Conservation (phyloP, 768 basidiomycete genomes). For the Podaxis sp. region DNA sequence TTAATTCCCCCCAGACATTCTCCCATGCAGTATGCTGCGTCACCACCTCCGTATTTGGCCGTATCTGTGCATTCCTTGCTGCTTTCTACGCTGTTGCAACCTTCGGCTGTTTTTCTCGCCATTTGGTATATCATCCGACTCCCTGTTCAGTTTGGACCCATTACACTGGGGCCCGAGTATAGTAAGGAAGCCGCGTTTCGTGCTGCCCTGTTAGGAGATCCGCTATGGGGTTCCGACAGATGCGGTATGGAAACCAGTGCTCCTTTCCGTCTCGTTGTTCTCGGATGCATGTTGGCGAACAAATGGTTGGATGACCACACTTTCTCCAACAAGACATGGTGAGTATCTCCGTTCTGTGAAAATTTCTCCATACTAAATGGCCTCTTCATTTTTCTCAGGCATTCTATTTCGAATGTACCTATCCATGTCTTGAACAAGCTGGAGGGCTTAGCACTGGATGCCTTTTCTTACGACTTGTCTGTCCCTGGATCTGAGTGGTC, state of each 20-base stretch:
- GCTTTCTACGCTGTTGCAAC: slow-evolving; percentile 78
- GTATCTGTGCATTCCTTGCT: slow-evolving; percentile 69
- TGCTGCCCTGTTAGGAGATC: slow-evolving; percentile 58
- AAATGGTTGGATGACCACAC: slow-evolving; percentile 91
- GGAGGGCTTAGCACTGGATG: slow-evolving; percentile 69
- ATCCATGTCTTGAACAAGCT: slow-evolving; percentile 68
- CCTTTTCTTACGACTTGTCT: slow-evolving; percentile 70
- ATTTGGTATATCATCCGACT: slow-evolving; percentile 82
- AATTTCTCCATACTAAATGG: slow-evolving; percentile 12
- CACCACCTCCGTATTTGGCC: slow-evolving; percentile 55
- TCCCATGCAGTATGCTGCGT: slow-evolving; percentile 36
- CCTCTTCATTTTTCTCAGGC: slow-evolving; percentile 43
- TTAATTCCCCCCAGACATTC: slow-evolving; percentile 15
- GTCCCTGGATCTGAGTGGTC: slow-evolving; percentile 66
- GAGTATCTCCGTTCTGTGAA: slow-evolving; percentile 24
- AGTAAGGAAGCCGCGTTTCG: slow-evolving; percentile 66
- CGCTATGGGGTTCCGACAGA: slow-evolving; percentile 38
- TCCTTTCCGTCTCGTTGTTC: slow-evolving; percentile 71
- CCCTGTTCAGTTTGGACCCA: slow-evolving; percentile 64
- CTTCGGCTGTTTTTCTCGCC: slow-evolving; percentile 75
- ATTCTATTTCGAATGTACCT: slow-evolving; percentile 77
- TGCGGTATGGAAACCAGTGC: slow-evolving; percentile 57
- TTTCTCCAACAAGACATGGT: slow-evolving; percentile 90
- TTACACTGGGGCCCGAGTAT: slow-evolving; percentile 49
- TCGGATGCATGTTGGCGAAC: slow-evolving; percentile 85